Conservation (phyloP, 169 alveolate species). For the Eimeria zaria region DNA sequence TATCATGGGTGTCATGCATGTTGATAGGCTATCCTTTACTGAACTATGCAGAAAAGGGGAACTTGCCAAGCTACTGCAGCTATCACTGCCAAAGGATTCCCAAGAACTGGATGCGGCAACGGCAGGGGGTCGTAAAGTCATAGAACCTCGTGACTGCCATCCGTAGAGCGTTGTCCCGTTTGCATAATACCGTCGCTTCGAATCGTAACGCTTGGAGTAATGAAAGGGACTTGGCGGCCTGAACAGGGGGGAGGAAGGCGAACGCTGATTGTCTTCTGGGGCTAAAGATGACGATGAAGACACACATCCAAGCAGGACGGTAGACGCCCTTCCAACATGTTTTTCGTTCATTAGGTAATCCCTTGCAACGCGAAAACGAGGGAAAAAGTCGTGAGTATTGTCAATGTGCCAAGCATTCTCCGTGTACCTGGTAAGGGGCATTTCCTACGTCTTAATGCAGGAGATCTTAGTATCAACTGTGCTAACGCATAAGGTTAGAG, state of each 20-base stretch:
- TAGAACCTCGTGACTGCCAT: neutral
- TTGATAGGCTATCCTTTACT: neutral
- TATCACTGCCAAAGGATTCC: slow-evolving; percentile 26
- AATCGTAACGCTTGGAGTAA: neutral
- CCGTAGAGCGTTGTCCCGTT: neutral
- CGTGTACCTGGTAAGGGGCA: neutral
- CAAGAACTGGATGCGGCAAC: slow-evolving; percentile 21
- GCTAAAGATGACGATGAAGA: neutral
- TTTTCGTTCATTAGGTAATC: slow-evolving; percentile 4
- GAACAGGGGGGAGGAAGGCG: neutral
- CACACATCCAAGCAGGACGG: neutral
- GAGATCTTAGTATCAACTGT: neutral
- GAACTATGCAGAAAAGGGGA: neutral
- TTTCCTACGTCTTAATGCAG: neutral
- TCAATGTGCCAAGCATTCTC: neutral
- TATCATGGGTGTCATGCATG: neutral
- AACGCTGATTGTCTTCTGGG: neutral
- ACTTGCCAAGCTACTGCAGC: slow-evolving; percentile 16
- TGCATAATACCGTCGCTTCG: neutral
- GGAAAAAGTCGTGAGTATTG: neutral
- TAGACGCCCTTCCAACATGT: neutral
- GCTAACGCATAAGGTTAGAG: neutral
- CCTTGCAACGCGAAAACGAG: slow-evolving; percentile 39
- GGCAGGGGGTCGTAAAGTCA: neutral
- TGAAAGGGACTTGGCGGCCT: neutral